Conservation (phyloP, 176 grass and related monocot genomes). For the Aegilops sharonensis region DNA sequence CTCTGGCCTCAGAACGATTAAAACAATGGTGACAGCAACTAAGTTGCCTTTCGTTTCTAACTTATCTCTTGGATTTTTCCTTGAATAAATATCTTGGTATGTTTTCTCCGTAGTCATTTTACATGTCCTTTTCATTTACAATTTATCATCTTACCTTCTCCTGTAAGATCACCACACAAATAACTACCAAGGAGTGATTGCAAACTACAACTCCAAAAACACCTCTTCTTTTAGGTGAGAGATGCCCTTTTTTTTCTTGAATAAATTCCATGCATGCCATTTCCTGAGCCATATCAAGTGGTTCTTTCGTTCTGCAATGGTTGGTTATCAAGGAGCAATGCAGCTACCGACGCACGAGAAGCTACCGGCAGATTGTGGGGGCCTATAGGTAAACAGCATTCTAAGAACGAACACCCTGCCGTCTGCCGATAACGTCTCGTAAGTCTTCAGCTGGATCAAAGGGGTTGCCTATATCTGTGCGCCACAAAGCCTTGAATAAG, state of each 20-base stretch:
- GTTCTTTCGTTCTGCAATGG: neutral
- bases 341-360: neutral
- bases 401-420: neutral
- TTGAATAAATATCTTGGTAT: neutral
- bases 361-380: neutral
- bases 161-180: neutral
- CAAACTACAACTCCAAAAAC: neutral
- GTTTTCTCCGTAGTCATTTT: neutral
- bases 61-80: neutral
- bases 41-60: neutral
- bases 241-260: neutral
- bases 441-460: neutral
- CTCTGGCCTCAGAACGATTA: neutral
- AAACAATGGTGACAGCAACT: neutral
- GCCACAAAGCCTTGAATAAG: neutral
- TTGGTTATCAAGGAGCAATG: neutral
- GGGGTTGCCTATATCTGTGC: neutral
- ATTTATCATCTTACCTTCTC: neutral
- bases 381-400: neutral
- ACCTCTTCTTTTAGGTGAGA: neutral
- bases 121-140: neutral
- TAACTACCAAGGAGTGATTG: neutral
- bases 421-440: neutral
- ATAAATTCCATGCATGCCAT: neutral
- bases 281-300: neutral